phyloP scores from a whole-genome alignment of 257 asterid species.

The Haberlea rhodopensis region DNA sequence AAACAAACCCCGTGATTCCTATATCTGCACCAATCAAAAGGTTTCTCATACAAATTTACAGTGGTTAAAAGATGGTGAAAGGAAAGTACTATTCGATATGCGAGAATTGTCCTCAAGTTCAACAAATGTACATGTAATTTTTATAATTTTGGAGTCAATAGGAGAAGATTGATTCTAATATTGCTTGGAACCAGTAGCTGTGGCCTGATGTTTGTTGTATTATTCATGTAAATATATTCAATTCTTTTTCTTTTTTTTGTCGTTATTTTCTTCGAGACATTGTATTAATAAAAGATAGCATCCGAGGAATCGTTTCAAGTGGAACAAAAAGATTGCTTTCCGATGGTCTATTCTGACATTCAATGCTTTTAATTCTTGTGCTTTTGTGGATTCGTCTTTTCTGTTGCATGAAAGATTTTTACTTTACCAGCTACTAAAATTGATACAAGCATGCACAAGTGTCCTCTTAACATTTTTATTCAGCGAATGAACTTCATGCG shows the following conservation, averaged over 20 bases:
- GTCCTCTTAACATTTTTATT: too few relatives aligned
- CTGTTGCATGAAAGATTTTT: too few relatives aligned
- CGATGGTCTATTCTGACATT: slow-evolving; percentile 6
- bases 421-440: too few relatives aligned
- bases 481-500: too few relatives aligned
- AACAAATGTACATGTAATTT: slow-evolving; percentile 22
- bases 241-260: not conserved
- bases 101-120: slow-evolving; percentile 18
- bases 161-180: slow-evolving; percentile 14
- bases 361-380: too few relatives aligned
- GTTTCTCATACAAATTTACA: not conserved
- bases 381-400: too few relatives aligned
- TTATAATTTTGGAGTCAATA: not conserved
- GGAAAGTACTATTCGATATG: slow-evolving; percentile 16
- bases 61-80: slow-evolving; percentile 6
- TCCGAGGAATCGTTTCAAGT: not conserved
- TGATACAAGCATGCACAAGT: too few relatives aligned
- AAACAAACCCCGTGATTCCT: too few relatives aligned
- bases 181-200: slow-evolving; percentile 2
- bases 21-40: not conserved
- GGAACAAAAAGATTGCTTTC: not conserved
- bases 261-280: slow-evolving; percentile 5
- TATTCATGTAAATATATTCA: slow-evolving; percentile 21
- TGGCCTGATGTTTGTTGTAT: slow-evolving; percentile 27
- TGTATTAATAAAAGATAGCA: slow-evolving; percentile 23